Evolutionary conservation across 768 basidiomycete genomes (phyloP), one percentile per base, ranked within the genome.

Genomic region (Suillus fuscotomentosus): DNA sequence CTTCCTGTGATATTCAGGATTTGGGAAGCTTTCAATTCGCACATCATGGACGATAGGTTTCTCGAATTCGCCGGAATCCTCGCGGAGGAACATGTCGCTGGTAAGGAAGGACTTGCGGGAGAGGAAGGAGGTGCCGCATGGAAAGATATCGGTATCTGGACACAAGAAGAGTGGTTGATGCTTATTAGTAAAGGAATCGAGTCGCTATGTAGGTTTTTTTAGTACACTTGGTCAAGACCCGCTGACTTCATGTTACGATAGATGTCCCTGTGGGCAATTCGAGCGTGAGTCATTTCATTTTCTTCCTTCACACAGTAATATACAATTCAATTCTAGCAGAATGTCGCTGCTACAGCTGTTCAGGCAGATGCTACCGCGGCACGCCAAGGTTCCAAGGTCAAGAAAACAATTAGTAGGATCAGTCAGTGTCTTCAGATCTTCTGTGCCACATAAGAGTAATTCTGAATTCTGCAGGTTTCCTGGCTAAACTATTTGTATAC

Each of bases 101-200:
- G 89, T 22, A 76, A 81, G 24, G 72, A 73, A 45, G 84, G 86
- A n/a, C 79, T 79, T 51, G 81, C 77, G n/a, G 87, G 84, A 10
- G 75, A 75, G 57, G 83, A 86, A 68, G 85, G 83, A 59, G 82
- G 83, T 45, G 83, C 87, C 9, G 76, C 79, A 63, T 90, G 88
- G 88, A 90, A 89, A 73, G 91, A 93, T 68, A 84, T 98, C 42
- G 96, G 96, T 14, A 95, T 99, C 62, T 95, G 94, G 86, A 88
- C 86, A 5, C 85, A 93, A 63, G 80, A 85, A 50, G 88, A 98
- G 75, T 98, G 94, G 88, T 86, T 87, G 62, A 80, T 90, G 34
- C 78, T 99, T 57, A 85, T 95, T 67, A 88, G 88, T 42, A 96
- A 95, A 74, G 90, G 91, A 15, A 78, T 98, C 41, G 83, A 85